phyloP scores from a whole-genome alignment of 164 flowering plant genomes.

The Stephania yunnanensis region DNA sequence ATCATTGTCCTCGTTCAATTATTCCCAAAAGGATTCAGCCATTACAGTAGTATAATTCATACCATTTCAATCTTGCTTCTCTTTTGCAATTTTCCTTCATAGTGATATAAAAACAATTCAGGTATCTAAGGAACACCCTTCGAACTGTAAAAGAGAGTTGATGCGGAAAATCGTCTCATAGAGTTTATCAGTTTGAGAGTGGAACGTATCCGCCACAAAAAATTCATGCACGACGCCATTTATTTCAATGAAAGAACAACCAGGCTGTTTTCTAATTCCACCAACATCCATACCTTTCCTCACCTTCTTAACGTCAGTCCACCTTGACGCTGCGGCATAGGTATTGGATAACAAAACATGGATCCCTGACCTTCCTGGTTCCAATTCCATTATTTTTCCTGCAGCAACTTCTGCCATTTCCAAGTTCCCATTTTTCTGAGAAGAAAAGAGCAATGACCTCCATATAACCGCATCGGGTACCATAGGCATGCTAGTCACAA shows the following conservation, averaged over 20 bases:
- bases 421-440: conserved; percentile 17
- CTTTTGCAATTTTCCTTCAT: not conserved
- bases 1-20: not conserved
- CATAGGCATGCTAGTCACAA: conserved; percentile 25
- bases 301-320: conserved; percentile 30
- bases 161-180: conserved; percentile 15
- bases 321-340: conserved; percentile 28
- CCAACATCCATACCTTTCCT: conserved; percentile 21
- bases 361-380: conserved; percentile 23
- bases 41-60: not conserved
- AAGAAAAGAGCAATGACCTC: conserved; percentile 32
- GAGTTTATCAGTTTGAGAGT: conserved; percentile 17
- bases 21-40: not conserved
- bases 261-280: conserved; percentile 27
- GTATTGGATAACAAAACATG: conserved; percentile 29
- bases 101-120: conserved; percentile 3
- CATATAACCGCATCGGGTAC: conserved; percentile 36
- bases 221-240: conserved; percentile 32
- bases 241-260: conserved; percentile 28
- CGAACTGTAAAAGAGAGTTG: conserved; percentile 12
- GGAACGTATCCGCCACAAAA: conserved; percentile 23
- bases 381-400: conserved; percentile 22
- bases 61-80: not conserved
- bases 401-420: conserved; percentile 30
- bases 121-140: conserved; percentile 18